Base-by-base conservation (phyloP, 2,329 filamentous ascomycete species). In the Aspergillus novoparasiticus region DNA sequence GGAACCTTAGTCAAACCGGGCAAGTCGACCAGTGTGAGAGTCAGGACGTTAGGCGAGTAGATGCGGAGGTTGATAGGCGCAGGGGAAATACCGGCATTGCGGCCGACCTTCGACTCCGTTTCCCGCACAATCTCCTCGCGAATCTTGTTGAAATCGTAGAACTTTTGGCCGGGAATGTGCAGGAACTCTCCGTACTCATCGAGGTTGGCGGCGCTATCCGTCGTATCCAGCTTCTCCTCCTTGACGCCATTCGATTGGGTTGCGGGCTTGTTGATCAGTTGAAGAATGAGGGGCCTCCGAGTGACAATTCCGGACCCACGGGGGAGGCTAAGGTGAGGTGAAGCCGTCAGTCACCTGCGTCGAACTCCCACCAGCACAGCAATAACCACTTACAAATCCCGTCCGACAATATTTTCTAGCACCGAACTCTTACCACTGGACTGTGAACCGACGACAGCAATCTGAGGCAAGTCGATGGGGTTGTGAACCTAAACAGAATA, bases 131-230 rank as follows among this genome's bases (percentile, higher is more conserved):
- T 99, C 83, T 99, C 95, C 63, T 98, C 95, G 73, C 95, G 89
- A 74, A 99, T 97, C 85, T 97, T 97, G 84, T 93, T 92, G 84
- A 99, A 99, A 82, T 99, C 95, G 81, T 89, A 89, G 84, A 96
- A 98, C 81, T 98, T 98, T 81, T 98, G 92, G 72, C 94, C 95
- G 23, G 95, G 94, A 68, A 99, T 92, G 80, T 99, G 95, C 68
- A 99, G 85, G 81, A 99, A 99, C 84, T 99, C 95, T 84, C 94
- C 95, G 92, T 96, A 99, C 80, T 99, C 95, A 76, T 98, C 93
- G 23, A 87, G 80, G 79, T 99, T 99, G 74, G 94, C 92, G 71
- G 93, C 91, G 79, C 91, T 91, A 80, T 98, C 95, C 69, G 86
- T 88, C 60, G 87, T 89, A 64, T 87, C 81, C 71, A 93, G 76